Evolutionary conservation across 768 basidiomycete genomes (phyloP).

Genomic region (Trametes cubensis): DNA sequence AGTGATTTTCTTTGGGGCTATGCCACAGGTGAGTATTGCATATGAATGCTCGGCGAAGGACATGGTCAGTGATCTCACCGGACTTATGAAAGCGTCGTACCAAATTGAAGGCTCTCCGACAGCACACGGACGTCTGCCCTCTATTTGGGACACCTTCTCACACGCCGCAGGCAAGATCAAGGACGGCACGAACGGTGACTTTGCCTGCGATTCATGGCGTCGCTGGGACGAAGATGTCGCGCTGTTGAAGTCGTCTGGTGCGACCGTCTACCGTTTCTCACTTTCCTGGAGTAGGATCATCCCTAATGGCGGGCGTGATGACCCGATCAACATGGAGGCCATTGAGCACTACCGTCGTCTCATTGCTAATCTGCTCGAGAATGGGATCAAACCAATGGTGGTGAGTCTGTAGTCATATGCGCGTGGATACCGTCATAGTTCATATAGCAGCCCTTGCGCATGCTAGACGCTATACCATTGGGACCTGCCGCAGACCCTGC

Average conservation of each 20-base stretch:
- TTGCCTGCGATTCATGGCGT: slow-evolving; percentile 50
- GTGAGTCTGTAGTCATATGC: slow-evolving; percentile 33
- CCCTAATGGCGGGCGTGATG: slow-evolving; percentile 48
- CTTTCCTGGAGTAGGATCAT: slow-evolving; percentile 59
- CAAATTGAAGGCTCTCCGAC: slow-evolving; percentile 55
- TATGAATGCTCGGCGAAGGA: background rate
- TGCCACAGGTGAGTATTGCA: slow-evolving; percentile 54
- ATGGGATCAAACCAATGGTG: slow-evolving; percentile 48
- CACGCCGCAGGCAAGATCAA: slow-evolving; percentile 45
- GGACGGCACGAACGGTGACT: slow-evolving; percentile 48
- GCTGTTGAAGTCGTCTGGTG: slow-evolving; percentile 49
- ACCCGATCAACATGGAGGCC: slow-evolving; percentile 49
- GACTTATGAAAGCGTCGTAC: slow-evolving; percentile 37
- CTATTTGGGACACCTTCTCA: slow-evolving; percentile 56
- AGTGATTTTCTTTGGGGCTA: slow-evolving; percentile 70
- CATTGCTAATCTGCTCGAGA: slow-evolving; percentile 45
- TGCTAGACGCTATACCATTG: slow-evolving; percentile 51
- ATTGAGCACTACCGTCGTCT: slow-evolving; percentile 49
- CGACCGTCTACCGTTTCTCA: slow-evolving; percentile 54
- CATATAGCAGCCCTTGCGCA: background rate
- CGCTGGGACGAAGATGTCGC: slow-evolving; percentile 49
- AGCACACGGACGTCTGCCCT: slow-evolving; percentile 41
- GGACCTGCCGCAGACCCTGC: slow-evolving; percentile 55
- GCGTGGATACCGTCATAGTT: background rate
- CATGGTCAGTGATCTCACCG: background rate